Conservation (phyloP, 305 asterid genomes). For the Fraxinus albicans region DNA sequence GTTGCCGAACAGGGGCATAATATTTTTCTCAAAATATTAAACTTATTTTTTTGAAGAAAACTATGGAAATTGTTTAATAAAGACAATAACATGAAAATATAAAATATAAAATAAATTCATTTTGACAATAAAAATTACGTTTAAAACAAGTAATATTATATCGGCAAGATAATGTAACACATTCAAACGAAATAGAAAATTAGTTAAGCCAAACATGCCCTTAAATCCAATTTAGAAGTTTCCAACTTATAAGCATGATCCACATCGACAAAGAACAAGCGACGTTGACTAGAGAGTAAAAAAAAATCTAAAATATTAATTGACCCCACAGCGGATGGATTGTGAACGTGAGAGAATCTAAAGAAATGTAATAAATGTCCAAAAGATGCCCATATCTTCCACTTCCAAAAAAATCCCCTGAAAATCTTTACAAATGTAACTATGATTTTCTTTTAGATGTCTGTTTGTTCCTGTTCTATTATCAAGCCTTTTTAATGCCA, state of each 20-base stretch:
- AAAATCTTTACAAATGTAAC: slow-evolving; percentile 32
- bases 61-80: neutral
- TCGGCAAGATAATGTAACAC: neutral
- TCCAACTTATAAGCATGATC: neutral
- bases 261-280: neutral
- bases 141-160: neutral
- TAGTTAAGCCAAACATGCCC: neutral
- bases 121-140: neutral
- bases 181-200: too few species aligned
- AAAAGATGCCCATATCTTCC: slow-evolving; percentile 38
- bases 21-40: neutral
- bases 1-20: too few species aligned
- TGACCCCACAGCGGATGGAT: slow-evolving; percentile 31
- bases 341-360: slow-evolving; percentile 52
- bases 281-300: neutral
- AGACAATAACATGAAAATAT: neutral
- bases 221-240: too few species aligned
- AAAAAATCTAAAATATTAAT: slow-evolving; percentile 11
- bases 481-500: slow-evolving; percentile 31
- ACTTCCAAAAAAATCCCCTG: slow-evolving; percentile 47
- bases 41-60: too few species aligned
- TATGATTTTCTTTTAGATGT: neutral
- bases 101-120: too few species aligned
- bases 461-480: slow-evolving; percentile 25
- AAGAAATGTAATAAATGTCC: slow-evolving; percentile 46